phyloP scores from a whole-genome alignment of 768 basidiomycete genomes.

The Kwoniella bestiolae region DNA sequence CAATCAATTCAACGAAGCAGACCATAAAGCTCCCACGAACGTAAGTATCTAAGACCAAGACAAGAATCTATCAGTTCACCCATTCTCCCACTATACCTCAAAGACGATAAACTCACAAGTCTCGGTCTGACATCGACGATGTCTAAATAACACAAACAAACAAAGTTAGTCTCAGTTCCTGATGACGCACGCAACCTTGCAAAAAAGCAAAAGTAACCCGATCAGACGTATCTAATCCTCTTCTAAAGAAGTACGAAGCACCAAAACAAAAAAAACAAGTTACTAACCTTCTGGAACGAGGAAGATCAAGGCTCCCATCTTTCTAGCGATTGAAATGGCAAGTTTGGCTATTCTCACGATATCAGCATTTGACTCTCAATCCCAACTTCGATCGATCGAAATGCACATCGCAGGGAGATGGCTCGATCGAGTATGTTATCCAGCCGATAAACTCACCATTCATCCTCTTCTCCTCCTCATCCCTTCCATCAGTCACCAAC shows the following conservation, averaged over 20 bases:
- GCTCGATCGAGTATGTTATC: no score
- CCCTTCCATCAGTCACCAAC: conserved; percentile 65
- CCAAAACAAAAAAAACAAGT: not conserved
- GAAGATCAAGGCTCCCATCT: conserved; percentile 95
- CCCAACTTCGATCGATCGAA: no score
- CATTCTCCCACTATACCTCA: no score
- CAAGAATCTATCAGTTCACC: not conserved
- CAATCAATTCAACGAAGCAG: conserved; percentile 46
- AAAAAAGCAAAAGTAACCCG: not conserved
- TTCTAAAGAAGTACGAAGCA: not conserved
- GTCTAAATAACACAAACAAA: conserved; percentile 37
- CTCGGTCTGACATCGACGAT: conserved; percentile 92
- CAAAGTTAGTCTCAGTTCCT: not conserved
- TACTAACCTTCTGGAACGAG: conserved; percentile 78
- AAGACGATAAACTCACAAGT: conserved; percentile 76
- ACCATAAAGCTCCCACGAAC: conserved; percentile 70
- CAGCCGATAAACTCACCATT: conserved; percentile 69
- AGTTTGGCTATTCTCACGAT: no score
- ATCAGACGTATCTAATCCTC: not conserved
- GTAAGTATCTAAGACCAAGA: conserved; percentile 71
- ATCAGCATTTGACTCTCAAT: no score
- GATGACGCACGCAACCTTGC: conserved; percentile 49
- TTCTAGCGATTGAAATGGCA: conserved; percentile 97
- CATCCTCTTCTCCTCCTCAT: conserved; percentile 85
- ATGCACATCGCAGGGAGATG: no score